phyloP scores from a whole-genome alignment of 108 stramenopile species.

The Fragilariopsis cylindrus region DNA sequence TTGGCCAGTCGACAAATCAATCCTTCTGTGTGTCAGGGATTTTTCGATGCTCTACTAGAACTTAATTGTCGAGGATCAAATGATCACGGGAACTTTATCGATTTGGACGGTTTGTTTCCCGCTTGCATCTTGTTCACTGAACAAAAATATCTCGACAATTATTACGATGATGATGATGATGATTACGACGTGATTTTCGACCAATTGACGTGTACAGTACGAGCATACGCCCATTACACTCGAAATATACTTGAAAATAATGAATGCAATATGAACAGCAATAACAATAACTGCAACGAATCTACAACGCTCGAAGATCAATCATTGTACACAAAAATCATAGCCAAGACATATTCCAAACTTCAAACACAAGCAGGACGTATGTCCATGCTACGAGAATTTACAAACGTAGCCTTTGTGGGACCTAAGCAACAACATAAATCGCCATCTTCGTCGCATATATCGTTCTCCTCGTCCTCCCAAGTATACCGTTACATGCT shows the following conservation, averaged over 20 bases:
- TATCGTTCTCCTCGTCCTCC: background rate
- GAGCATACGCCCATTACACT: slow-evolving; percentile 19
- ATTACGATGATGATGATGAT: slow-evolving; percentile 11
- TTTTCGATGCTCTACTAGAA: slow-evolving; percentile 21
- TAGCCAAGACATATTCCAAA: slow-evolving; percentile 27
- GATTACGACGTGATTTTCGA: background rate
- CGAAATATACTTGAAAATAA: background rate
- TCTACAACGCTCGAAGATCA: background rate
- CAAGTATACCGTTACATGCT: slow-evolving; percentile 27
- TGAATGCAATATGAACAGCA: background rate
- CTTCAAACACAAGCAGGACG: slow-evolving; percentile 25
- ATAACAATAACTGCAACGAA: slow-evolving; percentile 2
- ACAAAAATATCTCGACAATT: slow-evolving; percentile 6
- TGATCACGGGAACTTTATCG: background rate
- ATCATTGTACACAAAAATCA: background rate
- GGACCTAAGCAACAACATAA: background rate
- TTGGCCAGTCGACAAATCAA: slow-evolving; percentile 17
- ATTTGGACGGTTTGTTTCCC: slow-evolving; percentile 30
- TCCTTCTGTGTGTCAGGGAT: slow-evolving; percentile 19
- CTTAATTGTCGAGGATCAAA: background rate
- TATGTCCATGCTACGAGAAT: slow-evolving; percentile 33
- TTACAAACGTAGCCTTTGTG: slow-evolving; percentile 27
- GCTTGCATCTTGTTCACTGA: slow-evolving; percentile 36
- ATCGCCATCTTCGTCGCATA: background rate
- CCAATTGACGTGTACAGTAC: slow-evolving; percentile 27